Evolutionary conservation across 805 yeast genomes (phyloP), one percentile per base, ranked within the genome.

Genomic region (Suhomyces tanzawaensis): DNA sequence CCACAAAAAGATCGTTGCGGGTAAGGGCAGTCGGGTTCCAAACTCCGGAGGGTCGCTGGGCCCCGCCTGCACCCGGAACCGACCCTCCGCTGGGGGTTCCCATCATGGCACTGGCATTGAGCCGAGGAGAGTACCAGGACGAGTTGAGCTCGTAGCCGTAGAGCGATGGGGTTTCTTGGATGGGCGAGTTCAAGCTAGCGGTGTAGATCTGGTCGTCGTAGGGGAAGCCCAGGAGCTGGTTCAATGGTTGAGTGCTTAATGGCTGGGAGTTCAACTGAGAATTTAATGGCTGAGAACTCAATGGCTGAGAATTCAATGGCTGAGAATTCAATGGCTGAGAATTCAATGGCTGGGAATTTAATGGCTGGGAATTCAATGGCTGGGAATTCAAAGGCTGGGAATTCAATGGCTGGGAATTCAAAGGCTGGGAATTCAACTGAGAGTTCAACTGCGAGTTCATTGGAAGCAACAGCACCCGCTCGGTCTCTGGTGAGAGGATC

Each of bases 151-250:
- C 44, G 39, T 46, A 50, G 19, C 32, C 25, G 18, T 29, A 29
- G 17, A 34, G n/a, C 9, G 23, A 7, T 28, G 37, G 33, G 29
- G 47, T 21, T 29, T 45, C 34, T 34, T 34, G 34, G 9, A 33
- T 19, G 12, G 47, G 40, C 27, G 49, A 31, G 3, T 23, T 32
- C 39, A 41, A 25, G 14, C 34, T 30, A 29, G 25, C 23, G 28
- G 36, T 33, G 34, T 51, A 51, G 12, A 48, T 41, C 31, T 38
- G 42, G 29, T 51, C 56, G 25, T 51, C 55, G 33, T 51, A 51
- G 7, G 55, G 55, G 29, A 51, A 51, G 8, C 54, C 53, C 29
- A 26, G 41, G 4, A 33, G 21, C 30, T 21, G 42, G 11, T 16
- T 29, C 32, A 17, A 29, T 14, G 21, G 21, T 13, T 25, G 22